Evolutionary conservation across 2,329 filamentous ascomycete species (phyloP).

Genomic region (Ophioceras dolichostomum): DNA sequence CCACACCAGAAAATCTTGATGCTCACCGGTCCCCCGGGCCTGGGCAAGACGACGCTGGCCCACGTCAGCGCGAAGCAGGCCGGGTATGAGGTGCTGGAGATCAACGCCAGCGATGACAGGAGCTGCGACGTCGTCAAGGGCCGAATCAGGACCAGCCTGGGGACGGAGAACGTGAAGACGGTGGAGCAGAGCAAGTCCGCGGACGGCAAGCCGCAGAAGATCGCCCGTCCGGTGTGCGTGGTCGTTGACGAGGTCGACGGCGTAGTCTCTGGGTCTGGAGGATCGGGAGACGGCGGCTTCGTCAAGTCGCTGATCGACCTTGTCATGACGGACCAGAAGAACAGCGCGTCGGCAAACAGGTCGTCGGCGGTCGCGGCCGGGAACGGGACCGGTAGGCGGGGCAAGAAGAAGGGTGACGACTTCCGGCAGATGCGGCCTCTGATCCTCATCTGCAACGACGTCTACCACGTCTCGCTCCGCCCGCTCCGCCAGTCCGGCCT

Average conservation of each 20-base stretch:
- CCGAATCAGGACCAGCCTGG: constrained; percentile 80
- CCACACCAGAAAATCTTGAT: constrained; percentile 79
- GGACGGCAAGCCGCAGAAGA: constrained; percentile 42
- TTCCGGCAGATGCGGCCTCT: constrained; percentile 81
- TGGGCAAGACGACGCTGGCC: constrained; percentile 92
- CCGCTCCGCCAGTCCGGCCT: constrained; percentile 74
- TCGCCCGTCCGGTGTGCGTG: constrained; percentile 80
- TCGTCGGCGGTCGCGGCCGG: no score
- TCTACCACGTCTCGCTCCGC: constrained; percentile 82
- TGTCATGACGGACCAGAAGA: constrained; percentile 75
- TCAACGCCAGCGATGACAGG: constrained; percentile 94
- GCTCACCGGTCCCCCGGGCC: constrained; percentile 78
- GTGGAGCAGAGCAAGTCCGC: constrained; percentile 44
- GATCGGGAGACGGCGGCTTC: constrained; percentile 80
- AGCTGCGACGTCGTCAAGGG: constrained; percentile 83
- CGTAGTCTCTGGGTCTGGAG: constrained; percentile 68
- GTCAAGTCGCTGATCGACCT: constrained; percentile 91
- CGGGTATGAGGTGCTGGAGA: constrained; percentile 91
- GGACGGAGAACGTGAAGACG: constrained; percentile 83
- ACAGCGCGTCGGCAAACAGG: constrained; percentile 29
- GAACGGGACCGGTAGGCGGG: constrained; percentile 15
- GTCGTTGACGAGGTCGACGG: constrained; percentile 96
- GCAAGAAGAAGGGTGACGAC: constrained; percentile 64
- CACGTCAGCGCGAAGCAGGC: constrained; percentile 94
- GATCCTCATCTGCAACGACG: constrained; percentile 92